Percentiles rank a stretch among this genome's conserved stretches.
phyloP scores from a whole-genome alignment of 2,329 filamentous ascomycete species.

The Arthrobotrys conoides region DNA sequence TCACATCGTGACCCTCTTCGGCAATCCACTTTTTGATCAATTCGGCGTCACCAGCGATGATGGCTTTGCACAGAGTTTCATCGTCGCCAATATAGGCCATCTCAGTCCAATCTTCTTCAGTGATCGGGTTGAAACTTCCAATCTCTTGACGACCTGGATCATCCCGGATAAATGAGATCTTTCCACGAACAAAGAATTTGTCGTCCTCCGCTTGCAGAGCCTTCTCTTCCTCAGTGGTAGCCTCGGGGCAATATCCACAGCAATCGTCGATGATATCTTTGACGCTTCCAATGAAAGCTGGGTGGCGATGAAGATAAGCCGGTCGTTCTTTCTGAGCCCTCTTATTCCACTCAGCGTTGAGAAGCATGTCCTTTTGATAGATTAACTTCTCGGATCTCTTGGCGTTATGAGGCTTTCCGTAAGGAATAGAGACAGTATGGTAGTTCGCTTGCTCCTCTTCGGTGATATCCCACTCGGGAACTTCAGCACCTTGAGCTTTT shows the following conservation, averaged over 20 bases:
- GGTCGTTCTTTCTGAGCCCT: constrained; percentile 74
- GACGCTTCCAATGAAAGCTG: constrained; percentile 82
- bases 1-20: constrained; percentile 78
- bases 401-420: constrained; percentile 73
- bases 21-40: constrained; percentile 79
- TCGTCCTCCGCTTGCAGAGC: constrained; percentile 79
- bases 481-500: constrained; percentile 75
- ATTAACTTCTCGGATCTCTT: constrained; percentile 84
- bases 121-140: constrained; percentile 68
- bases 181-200: constrained; percentile 80
- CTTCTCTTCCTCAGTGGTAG: constrained; percentile 79
- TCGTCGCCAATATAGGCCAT: constrained; percentile 92
- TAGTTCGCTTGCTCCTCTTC: constrained; percentile 84
- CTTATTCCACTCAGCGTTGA: constrained; percentile 89
- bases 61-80: constrained; percentile 81
- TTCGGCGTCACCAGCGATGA: constrained; percentile 80
- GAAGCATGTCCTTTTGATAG: constrained; percentile 83
- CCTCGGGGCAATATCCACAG: constrained; percentile 81
- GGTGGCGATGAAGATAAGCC: constrained; percentile 84
- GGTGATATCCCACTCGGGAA: constrained; percentile 82
- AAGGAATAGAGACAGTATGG: constrained; percentile 81
- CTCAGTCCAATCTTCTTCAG: constrained; percentile 66
- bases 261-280: constrained; percentile 84
- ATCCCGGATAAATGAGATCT: constrained; percentile 81
- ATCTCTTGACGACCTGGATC: constrained; percentile 83